phyloP scores from a whole-genome alignment of 352 stramenopile genomes.

The Phytophthora fragariaefolia region DNA sequence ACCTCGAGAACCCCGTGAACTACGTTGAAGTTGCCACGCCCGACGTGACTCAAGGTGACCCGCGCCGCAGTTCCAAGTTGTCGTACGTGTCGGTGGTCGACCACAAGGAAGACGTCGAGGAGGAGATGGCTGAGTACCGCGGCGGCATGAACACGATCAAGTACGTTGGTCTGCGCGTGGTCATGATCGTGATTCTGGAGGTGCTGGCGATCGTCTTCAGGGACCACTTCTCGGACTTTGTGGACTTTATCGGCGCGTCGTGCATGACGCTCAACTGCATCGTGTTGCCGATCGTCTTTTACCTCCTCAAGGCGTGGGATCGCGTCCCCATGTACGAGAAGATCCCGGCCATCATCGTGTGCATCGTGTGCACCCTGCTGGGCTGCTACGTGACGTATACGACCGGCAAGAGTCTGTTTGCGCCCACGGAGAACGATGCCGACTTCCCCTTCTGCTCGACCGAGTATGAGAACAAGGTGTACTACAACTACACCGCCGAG shows the following conservation, averaged over 20 bases:
- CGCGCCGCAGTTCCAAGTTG: not conserved
- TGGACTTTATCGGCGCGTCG: constrained; percentile 47
- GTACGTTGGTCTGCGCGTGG: constrained; percentile 45
- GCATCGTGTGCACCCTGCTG: constrained; percentile 25
- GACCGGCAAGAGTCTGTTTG: constrained; percentile 30
- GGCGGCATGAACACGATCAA: constrained; percentile 38
- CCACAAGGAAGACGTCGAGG: not conserved
- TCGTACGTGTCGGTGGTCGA: constrained; percentile 17
- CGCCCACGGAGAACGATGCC: constrained; percentile 9
- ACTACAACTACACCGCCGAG: constrained; percentile 41
- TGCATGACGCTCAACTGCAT: constrained; percentile 48
- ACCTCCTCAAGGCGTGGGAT: constrained; percentile 38
- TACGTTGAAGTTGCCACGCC: no score
- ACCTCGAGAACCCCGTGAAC: no score
- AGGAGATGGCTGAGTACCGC: constrained; percentile 40
- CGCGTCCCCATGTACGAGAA: constrained; percentile 28
- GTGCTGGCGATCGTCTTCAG: constrained; percentile 41
- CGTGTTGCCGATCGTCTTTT: constrained; percentile 46
- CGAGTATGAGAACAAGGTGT: constrained; percentile 44
- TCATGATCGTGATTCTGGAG: constrained; percentile 48
- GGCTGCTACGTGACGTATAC: constrained; percentile 36
- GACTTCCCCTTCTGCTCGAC: constrained; percentile 37
- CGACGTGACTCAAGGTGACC: no score
- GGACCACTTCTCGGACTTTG: constrained; percentile 47
- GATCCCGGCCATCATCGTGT: constrained; percentile 14